Evolutionary conservation across 345 rosid species (phyloP), one percentile per base, ranked within the genome.

Genomic region (Raphanus raphanistrum): DNA sequence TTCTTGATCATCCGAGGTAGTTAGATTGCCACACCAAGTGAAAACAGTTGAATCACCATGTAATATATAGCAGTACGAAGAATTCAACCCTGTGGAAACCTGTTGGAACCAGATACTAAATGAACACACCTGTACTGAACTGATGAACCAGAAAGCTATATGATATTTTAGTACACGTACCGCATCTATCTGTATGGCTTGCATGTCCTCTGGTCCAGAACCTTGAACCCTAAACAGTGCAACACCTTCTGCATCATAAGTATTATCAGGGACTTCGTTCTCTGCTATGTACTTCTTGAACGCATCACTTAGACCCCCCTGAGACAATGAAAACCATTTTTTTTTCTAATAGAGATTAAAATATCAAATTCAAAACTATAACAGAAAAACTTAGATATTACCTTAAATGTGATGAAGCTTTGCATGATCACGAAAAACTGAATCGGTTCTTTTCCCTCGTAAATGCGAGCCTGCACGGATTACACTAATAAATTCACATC

Each of bases 191-290:
- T 96, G 99, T 82, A 96, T 85, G 57, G 98, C 92, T 89, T 96
- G 99, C 99, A 96, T 93, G 79, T 90, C 87, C 73, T 96, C 97
- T 35, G 99, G 99, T 85, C 98, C 99, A 82, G 96, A 85, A 64
- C 99, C 99, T 83, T 96, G 97, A 75, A 93, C 79, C 61, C 91
- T 87, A 81, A 96, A 96, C 64, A 96, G 66, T 12, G 99, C 99
- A 77, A 89, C 41, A 69, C 95, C 92, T 66, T 91, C 91, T 78
- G 90, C 91, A 13, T 79, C 79, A 66, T 91, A 93, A 28, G 97
- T 96, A 57, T 81, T 93, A 79, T 93, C 95, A 8, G 91, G 89
- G 78, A 89, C 78, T 82, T 83, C 96, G 63, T 86, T 93, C 82
- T 91, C 95, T 41, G 85, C 85, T 82, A 90, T 76, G 74, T 84